Base-by-base conservation (phyloP, 2,329 filamentous ascomycete species). In the Phialemonium atrogriseum region DNA sequence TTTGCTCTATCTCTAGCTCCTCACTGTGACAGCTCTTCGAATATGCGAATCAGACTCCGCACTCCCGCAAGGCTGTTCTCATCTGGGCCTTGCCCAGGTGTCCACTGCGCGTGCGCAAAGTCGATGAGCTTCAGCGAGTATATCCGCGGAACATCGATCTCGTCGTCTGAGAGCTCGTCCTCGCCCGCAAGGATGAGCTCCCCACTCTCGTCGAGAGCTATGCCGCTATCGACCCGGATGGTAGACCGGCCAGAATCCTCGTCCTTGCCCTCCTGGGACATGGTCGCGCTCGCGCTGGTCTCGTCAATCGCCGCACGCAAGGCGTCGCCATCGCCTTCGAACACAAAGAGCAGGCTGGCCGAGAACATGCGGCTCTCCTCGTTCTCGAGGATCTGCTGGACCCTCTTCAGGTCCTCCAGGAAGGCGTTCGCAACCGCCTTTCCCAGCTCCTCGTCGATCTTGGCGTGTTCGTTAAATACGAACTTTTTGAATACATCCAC, bases 91-190 rank as follows among this genome's bases (percentile, higher is more conserved):
- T 81, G 60, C 1, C 86, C 85, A 0, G 84, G 82, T 2, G 77
- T 81, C 79, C 82, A 96, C 30, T 67, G 62, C 9, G 91, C 91
- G 57, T 98, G 91, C 2, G 91, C 91, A 67, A 98, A 98, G 55
- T 98, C 91, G 46, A 98, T 98, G 41, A 98, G 68, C 51, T 89
- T 91, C 30, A 95, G 68, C 10, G 77, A 72, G 48, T 81, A 85
- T 25, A 94, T 73, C 46, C 79, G 79, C 0, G 81, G 81, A 9
- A 63, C 38, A 27, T 66, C 60, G 3, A 76, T 70, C 2, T 77
- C 70, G 1, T 75, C 70, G 2, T 63, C 65, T 1, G 66, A 63
- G 2, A 66, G 63, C 2, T 64, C 64, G 1, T 62, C 56, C 2
- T 55, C 51, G 0, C 59, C 56, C 4, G 26, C 25, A 10, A 39